These are phyloP conservation scores for Podila horticola DNA, from an alignment of 192 early-diverging fungal genomes.

Conservation along the genomic window DNA sequence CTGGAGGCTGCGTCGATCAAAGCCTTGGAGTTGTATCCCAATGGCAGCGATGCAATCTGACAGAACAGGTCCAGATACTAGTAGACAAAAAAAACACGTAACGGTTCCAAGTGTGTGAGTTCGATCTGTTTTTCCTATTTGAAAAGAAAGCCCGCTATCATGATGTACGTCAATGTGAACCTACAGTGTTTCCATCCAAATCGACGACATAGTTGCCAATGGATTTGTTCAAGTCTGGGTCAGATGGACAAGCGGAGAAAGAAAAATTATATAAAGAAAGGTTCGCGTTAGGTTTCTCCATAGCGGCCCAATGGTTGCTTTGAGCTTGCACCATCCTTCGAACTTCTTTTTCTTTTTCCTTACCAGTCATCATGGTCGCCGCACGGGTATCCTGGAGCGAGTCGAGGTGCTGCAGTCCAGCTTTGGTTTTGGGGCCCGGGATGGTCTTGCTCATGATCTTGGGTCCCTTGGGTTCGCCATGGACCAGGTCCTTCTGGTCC, in stretches of 20 bases:
- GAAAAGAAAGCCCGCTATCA: not conserved
- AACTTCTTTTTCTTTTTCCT: not conserved
- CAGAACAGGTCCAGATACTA: constrained; percentile 72
- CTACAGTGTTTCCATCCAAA: constrained; percentile 74
- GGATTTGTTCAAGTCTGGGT: constrained; percentile 68
- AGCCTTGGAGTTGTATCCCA: constrained; percentile 77
- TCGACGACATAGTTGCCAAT: constrained; percentile 81
- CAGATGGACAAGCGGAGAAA: constrained; percentile 1
- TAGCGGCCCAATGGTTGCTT: too few relatives aligned
- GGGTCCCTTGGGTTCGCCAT: constrained; percentile 68
- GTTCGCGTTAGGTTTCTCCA: too few relatives aligned
- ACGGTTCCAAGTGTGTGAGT: not conserved
- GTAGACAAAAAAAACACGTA: not conserved
- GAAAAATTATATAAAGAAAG: not conserved
- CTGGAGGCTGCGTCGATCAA: constrained; percentile 60
- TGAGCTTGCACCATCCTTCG: too few relatives aligned
- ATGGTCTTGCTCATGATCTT: constrained; percentile 57
- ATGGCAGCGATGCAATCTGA: constrained; percentile 78
- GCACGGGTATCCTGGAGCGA: constrained; percentile 74
- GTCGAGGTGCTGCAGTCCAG: constrained; percentile 59
- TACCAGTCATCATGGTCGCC: constrained; percentile 64
- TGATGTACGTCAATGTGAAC: not conserved
- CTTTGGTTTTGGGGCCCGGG: constrained; percentile 70
- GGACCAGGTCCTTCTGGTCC: constrained; percentile 40
- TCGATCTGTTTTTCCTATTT: not conserved